A percentile compares a stretch with the other conserved stretches of the same genome.
These are phyloP conservation scores for Verbena officinalis DNA, from an alignment of 257 asterid species.

Conservation along the genomic window DNA sequence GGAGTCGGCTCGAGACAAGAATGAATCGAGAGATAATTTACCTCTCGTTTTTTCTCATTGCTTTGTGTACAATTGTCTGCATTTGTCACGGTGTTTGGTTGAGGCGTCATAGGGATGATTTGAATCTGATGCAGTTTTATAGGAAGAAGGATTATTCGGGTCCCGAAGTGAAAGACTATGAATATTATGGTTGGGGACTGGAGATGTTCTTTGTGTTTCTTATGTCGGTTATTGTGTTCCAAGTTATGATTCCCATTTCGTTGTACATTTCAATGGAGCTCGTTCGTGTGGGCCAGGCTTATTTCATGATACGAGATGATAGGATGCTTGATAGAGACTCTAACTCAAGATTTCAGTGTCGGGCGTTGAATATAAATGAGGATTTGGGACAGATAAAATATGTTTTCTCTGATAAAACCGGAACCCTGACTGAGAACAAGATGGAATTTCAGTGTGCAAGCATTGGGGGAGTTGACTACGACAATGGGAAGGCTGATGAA, in stretches of 20 bases:
- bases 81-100: conserved; percentile 84
- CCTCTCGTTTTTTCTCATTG: conserved; percentile 74
- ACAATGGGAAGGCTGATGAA: conserved; percentile 49
- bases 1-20: conserved; percentile 86
- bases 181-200: conserved; percentile 88
- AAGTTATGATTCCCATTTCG: conserved; percentile 96
- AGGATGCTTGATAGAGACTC: conserved; percentile 70
- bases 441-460: conserved; percentile 98
- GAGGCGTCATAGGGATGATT: conserved; percentile 66
- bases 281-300: conserved; percentile 99
- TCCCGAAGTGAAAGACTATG: conserved; percentile 50
- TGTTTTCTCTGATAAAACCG: conserved; percentile 97
- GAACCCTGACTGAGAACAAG: conserved; percentile 97
- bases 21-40: conserved; percentile 87
- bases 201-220: conserved; percentile 88
- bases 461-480: conserved; percentile 73
- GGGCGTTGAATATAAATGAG: conserved; percentile 96
- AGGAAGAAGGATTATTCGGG: conserved; percentile 70
- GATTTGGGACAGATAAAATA: conserved; percentile 98
- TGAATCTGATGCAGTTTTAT: conserved; percentile 75
- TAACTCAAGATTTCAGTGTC: conserved; percentile 88
- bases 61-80: conserved; percentile 63
- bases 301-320: conserved; percentile 79
- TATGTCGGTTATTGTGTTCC: conserved; percentile 93
- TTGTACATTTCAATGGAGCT: conserved; percentile 97